Percentiles rank a stretch among this genome's conserved stretches.
Conservation (phyloP, 1,284 basidiomycete species). For the Irpex lacteus region DNA sequence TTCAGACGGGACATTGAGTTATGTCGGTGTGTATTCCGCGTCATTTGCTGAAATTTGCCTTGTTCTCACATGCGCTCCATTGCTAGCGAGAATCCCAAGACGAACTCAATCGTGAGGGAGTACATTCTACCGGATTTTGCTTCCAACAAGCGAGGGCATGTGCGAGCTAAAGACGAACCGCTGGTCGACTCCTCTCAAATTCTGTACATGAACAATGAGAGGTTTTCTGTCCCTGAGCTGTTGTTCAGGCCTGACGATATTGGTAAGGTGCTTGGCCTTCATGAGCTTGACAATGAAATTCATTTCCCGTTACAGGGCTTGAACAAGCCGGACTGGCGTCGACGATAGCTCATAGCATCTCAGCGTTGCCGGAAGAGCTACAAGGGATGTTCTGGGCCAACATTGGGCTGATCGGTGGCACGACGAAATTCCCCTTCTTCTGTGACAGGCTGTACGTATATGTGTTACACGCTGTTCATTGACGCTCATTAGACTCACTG, state of each 20-base stretch:
- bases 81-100: conserved; percentile 43
- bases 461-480: not conserved
- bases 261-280: conserved; percentile 46
- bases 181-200: conserved; percentile 71
- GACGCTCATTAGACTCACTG: conserved; percentile 1
- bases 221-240: conserved; percentile 87
- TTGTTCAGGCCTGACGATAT: conserved; percentile 88
- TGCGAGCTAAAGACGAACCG: conserved; percentile 55
- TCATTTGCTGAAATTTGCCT: not conserved
- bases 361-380: conserved; percentile 69
- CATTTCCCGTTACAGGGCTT: conserved; percentile 51
- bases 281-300: conserved; percentile 9
- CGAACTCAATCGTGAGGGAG: conserved; percentile 77
- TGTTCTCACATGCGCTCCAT: conserved; percentile 12
- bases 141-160: conserved; percentile 63
- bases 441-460: conserved; percentile 66
- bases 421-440: conserved; percentile 74
- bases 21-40: conserved; percentile 59
- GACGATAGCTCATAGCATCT: conserved; percentile 75
- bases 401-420: conserved; percentile 87
- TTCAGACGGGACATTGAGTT: conserved; percentile 74
- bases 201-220: conserved; percentile 84
- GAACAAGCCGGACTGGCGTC: conserved; percentile 78
- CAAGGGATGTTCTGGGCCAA: conserved; percentile 94
- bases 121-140: conserved; percentile 90